phyloP scores from a whole-genome alignment of 2,329 filamentous ascomycete genomes.

The Aspergillus sp. region DNA sequence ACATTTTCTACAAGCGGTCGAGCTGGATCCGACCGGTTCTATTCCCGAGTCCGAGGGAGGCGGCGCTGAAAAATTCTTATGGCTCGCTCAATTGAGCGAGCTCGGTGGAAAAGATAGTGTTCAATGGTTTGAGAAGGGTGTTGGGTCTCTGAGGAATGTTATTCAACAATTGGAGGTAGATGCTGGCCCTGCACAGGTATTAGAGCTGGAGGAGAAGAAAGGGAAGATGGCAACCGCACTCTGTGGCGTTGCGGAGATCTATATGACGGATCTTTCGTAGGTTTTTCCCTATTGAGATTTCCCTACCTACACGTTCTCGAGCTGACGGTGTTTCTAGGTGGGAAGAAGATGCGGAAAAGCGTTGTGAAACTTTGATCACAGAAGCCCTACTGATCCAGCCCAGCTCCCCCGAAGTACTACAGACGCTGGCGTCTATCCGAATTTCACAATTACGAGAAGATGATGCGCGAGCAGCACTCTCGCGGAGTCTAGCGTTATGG shows the following conservation, averaged over 20 bases:
- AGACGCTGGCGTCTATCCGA: conserved; percentile 89
- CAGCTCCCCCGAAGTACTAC: conserved; percentile 81
- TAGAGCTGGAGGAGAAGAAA: conserved; percentile 67
- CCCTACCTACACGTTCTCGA: background rate
- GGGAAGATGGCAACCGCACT: conserved; percentile 84
- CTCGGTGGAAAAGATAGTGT: conserved; percentile 61
- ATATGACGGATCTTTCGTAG: conserved; percentile 96
- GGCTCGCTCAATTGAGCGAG: conserved; percentile 83
- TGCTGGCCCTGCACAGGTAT: conserved; percentile 34
- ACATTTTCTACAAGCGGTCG: conserved; percentile 71
- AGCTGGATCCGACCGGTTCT: conserved; percentile 73
- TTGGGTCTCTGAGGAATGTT: conserved; percentile 68
- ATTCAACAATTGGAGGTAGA: conserved; percentile 64
- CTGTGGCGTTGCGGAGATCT: conserved; percentile 92
- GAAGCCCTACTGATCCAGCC: conserved; percentile 86
- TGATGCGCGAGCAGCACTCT: conserved; percentile 77
- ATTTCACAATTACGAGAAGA: conserved; percentile 80
- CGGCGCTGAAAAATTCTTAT: conserved; percentile 90
- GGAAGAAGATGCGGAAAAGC: conserved; percentile 85
- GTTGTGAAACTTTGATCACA: conserved; percentile 84
- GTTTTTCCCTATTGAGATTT: conserved; percentile 20
- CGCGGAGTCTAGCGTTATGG: conserved; percentile 80
- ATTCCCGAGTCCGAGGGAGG: conserved; percentile 71
- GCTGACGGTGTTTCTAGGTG: conserved; percentile 43
- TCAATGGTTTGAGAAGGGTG: conserved; percentile 63